Base-by-base conservation (phyloP, 495 filamentous ascomycete species). In the Daldinia loculata region DNA sequence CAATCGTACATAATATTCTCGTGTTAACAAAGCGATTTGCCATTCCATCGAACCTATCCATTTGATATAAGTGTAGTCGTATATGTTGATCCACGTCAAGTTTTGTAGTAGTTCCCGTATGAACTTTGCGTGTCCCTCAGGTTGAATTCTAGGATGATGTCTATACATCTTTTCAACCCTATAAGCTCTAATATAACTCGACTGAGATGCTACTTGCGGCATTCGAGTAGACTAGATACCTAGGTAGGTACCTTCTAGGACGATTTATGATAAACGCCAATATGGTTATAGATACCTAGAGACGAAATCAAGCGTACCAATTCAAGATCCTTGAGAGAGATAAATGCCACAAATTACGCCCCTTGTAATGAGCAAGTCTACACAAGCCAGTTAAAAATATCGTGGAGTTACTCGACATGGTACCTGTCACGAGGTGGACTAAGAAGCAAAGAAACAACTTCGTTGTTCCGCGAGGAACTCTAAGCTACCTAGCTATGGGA, bases 1-100 rank as follows among this genome's bases (percentile, higher is more conserved):
- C 67, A 71, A 69, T 70, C 64, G 70, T 73, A 77, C 38, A 77
- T 77, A 77, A 77, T 77, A 75, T 65, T 72, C 36, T 52, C 32
- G 61, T 52, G 63, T 60, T 63, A 22, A 61, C 12, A 32, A n/a
- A 48, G 56, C 30, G 29, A 56, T 26, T 39, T 26, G 58, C 3
- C n/a, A 9, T 48, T 29, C 29, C 56, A 41, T 30, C 27, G 14
- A 15, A 3, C 3, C 2, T 22, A 12, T 52, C 30, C 5, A 26
- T 17, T 55, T 60, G 29, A 7, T 61, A 48, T 45, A 11, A 15
- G 26, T 59, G 63, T 59, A 12, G 6, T 36, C 2, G 27, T 45
- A 43, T 19, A 48, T 24, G 22, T 11, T 22, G 19, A 22, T 24
- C 17, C 43, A 14, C 2, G 43, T 8, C 3, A 14, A 48, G 9